These are phyloP conservation scores for Fusarium sp. DNA, from an alignment of 2,329 filamentous ascomycete genomes.

Conservation along the genomic window DNA sequence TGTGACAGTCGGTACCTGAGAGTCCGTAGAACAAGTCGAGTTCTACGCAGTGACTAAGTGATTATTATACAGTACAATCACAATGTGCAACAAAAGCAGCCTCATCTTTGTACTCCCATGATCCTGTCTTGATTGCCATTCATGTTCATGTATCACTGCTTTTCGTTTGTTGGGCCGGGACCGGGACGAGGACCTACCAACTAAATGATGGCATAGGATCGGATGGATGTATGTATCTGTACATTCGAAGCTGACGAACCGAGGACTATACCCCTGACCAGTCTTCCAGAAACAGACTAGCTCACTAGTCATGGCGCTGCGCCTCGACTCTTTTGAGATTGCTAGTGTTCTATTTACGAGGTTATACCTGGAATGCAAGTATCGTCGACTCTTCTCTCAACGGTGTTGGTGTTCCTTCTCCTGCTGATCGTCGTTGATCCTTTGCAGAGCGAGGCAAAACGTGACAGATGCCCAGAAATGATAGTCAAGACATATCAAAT, in stretches of 20 bases:
- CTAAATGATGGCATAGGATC: neutral
- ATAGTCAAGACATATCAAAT: neutral
- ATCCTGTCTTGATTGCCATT: neutral
- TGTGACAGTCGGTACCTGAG: slow-evolving; percentile 5
- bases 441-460: slow-evolving; percentile 16
- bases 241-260: neutral
- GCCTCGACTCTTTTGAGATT: slow-evolving; percentile 28
- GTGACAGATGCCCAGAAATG: slow-evolving; percentile 33
- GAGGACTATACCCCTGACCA: neutral
- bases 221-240: neutral
- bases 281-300: slow-evolving; percentile 13
- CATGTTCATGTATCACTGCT: neutral
- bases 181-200: neutral
- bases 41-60: neutral
- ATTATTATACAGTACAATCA: neutral
- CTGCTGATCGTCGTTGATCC: slow-evolving; percentile 28
- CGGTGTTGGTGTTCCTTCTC: slow-evolving; percentile 5
- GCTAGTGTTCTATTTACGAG: slow-evolving; percentile 27
- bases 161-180: neutral
- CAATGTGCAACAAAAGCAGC: neutral
- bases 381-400: slow-evolving; percentile 1
- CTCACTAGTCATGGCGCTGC: slow-evolving; percentile 8
- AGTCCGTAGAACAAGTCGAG: neutral
- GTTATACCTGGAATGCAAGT: slow-evolving; percentile 20
- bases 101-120: slow-evolving; percentile 2